phyloP scores from a whole-genome alignment of 139 green algal genomes.

The Chlorella sp. region DNA sequence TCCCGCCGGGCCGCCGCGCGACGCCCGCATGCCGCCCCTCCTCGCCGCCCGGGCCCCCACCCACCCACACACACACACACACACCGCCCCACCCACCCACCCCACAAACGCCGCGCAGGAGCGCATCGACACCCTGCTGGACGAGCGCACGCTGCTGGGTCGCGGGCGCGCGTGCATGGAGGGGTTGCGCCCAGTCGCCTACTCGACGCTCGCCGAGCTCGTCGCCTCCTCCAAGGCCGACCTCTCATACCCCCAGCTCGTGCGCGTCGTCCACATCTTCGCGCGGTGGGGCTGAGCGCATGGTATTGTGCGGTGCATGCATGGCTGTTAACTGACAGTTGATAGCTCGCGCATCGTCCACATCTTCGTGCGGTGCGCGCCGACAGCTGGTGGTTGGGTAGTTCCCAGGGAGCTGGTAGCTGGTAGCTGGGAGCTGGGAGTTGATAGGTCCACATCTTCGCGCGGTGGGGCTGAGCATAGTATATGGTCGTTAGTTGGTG shows the following conservation, averaged over 20 bases:
- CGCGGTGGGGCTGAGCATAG: background rate
- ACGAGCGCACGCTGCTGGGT: conserved; percentile 83
- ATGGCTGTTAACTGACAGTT: too few species aligned
- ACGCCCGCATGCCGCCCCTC: too few species aligned
- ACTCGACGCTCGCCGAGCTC: conserved; percentile 83
- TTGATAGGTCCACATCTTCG: background rate
- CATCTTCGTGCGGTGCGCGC: conserved; percentile 73
- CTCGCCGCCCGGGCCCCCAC: too few species aligned
- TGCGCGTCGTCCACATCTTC: conserved; percentile 70
- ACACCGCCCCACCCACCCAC: too few species aligned
- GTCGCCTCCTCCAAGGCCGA: conserved; percentile 68
- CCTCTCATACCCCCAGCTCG: conserved; percentile 69
- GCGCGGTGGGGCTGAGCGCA: conserved; percentile 18
- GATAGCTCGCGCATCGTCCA: conserved; percentile 64
- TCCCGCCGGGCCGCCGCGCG: too few species aligned
- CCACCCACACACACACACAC: too few species aligned
- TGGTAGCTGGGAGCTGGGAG: background rate
- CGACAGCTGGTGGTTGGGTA: background rate
- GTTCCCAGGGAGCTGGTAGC: background rate
- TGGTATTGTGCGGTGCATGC: background rate
- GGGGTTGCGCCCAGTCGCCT: conserved; percentile 75
- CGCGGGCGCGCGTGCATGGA: conserved; percentile 67
- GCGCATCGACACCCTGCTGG: conserved; percentile 68
- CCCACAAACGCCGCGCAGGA: conserved; percentile 43
- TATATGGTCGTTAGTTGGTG: too few species aligned